Evolutionary conservation across 1,284 basidiomycete species (phyloP).

Genomic region (Sanghuangporus weigelae): DNA sequence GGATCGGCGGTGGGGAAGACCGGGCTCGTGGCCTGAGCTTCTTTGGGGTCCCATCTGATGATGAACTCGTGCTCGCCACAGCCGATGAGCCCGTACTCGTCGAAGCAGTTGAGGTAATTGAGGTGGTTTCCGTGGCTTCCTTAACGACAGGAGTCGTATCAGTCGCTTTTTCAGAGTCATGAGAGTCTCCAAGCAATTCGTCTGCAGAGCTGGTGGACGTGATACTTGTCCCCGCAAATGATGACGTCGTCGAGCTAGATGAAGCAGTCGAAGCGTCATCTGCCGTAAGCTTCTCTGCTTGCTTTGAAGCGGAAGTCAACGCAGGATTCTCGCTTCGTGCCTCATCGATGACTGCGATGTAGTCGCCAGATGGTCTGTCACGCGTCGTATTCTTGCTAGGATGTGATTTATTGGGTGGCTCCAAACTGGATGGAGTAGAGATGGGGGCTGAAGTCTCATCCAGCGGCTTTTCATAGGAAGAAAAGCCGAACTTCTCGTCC

Average conservation of each 20-base stretch:
- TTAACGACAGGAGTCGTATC: neutral
- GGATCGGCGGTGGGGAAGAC: conserved; percentile 32
- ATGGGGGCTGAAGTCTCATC: neutral
- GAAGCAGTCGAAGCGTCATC: conserved; percentile 1
- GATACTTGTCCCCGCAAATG: neutral
- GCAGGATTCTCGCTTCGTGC: neutral
- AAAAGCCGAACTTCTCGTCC: no score
- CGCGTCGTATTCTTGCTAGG: neutral
- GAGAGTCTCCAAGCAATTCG: neutral
- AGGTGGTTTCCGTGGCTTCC: neutral
- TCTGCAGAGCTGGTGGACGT: neutral
- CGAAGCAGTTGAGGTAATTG: conserved; percentile 13
- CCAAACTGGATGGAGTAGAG: neutral
- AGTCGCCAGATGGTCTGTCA: neutral
- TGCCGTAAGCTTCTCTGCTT: neutral
- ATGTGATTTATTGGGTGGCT: neutral
- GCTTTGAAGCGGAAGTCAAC: neutral
- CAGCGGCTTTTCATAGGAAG: no score
- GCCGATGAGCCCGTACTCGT: conserved; percentile 18
- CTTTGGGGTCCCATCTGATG: conserved; percentile 25
- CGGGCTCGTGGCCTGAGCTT: conserved; percentile 20
- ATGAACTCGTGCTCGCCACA: conserved; percentile 17
- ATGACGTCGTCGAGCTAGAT: neutral
- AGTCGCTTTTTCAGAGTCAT: neutral
- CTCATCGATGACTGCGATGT: neutral